These are phyloP conservation scores for Vitis labrusca DNA, from an alignment of 164 flowering plant genomes.

Conservation along the genomic window DNA sequence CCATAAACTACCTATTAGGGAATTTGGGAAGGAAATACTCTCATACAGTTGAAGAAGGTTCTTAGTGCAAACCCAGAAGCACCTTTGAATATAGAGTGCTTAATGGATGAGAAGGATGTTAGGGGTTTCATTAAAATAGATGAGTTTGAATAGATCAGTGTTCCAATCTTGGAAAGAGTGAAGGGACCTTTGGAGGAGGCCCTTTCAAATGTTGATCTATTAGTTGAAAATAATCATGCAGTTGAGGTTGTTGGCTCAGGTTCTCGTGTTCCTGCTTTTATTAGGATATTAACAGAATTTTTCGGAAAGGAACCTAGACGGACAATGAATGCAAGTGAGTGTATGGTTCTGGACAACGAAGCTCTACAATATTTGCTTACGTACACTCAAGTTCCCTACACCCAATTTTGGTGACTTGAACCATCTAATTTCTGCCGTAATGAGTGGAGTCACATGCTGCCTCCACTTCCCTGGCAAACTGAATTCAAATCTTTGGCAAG, in stretches of 20 bases:
- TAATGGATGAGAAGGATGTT: constrained; percentile 97
- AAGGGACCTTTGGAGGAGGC: constrained; percentile 78
- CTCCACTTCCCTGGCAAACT: constrained; percentile 50
- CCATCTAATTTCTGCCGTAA: constrained; percentile 41
- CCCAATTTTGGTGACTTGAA: constrained; percentile 36
- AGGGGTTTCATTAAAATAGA: constrained; percentile 79
- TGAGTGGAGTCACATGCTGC: constrained; percentile 54
- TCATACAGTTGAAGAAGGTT: constrained; percentile 62
- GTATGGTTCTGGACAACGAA: constrained; percentile 43
- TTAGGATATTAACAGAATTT: constrained; percentile 73
- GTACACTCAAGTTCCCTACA: too few relatives aligned
- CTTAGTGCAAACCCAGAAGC: constrained; percentile 92
- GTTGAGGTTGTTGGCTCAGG: constrained; percentile 93
- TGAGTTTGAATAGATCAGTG: constrained; percentile 74
- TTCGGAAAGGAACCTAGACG: constrained; percentile 91
- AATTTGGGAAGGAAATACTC: constrained; percentile 19
- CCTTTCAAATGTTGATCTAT: constrained; percentile 68
- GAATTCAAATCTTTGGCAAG: constrained; percentile 41
- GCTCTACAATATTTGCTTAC: too few relatives aligned
- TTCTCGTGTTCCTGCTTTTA: constrained; percentile 87
- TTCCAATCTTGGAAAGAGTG: constrained; percentile 81
- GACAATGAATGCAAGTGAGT: constrained; percentile 96
- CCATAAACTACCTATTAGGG: too few relatives aligned
- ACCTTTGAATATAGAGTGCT: constrained; percentile 85
- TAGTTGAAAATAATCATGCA: constrained; percentile 58